Percentiles rank a stretch among this genome's conserved stretches.
phyloP scores from a whole-genome alignment of 352 stramenopile species.

The Globisporangium spiculum region DNA sequence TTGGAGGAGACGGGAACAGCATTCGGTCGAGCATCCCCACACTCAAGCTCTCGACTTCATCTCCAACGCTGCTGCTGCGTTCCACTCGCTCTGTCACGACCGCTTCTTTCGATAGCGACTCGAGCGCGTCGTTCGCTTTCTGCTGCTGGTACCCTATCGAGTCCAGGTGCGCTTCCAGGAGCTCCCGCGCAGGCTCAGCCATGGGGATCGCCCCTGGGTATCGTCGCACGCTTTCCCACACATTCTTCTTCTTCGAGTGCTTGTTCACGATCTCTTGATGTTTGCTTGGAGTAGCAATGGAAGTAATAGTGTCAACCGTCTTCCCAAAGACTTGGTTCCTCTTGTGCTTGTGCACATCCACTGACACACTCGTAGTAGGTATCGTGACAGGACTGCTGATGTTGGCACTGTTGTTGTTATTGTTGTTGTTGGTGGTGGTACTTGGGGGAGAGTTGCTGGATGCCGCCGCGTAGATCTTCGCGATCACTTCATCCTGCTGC shows the following conservation, averaged over 20 bases:
- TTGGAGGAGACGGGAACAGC: slow-evolving; percentile 28
- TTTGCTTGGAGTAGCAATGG: not conserved
- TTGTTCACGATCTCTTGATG: slow-evolving; percentile 2
- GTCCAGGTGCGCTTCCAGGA: slow-evolving; percentile 46
- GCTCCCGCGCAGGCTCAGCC: slow-evolving; percentile 33
- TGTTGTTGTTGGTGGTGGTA: slow-evolving; percentile 1
- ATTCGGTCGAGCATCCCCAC: slow-evolving; percentile 19
- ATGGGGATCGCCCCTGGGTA: slow-evolving; percentile 29
- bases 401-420: not conserved
- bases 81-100: not conserved
- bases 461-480: slow-evolving; percentile 66
- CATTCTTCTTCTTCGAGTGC: slow-evolving; percentile 17
- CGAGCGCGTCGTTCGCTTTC: slow-evolving; percentile 29
- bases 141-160: slow-evolving; percentile 49
- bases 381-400: slow-evolving; percentile 5
- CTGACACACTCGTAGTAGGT: not conserved
- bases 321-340: not conserved
- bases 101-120: slow-evolving; percentile 35
- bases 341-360: slow-evolving; percentile 11
- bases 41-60: slow-evolving; percentile 5
- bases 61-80: not conserved
- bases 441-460: slow-evolving; percentile 9
- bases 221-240: slow-evolving; percentile 21
- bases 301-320: not conserved
- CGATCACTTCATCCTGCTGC: slow-evolving; percentile 76